These are phyloP conservation scores for Penicillium sp. DNA, from an alignment of 2,329 filamentous ascomycete species.

Conservation along the genomic window DNA sequence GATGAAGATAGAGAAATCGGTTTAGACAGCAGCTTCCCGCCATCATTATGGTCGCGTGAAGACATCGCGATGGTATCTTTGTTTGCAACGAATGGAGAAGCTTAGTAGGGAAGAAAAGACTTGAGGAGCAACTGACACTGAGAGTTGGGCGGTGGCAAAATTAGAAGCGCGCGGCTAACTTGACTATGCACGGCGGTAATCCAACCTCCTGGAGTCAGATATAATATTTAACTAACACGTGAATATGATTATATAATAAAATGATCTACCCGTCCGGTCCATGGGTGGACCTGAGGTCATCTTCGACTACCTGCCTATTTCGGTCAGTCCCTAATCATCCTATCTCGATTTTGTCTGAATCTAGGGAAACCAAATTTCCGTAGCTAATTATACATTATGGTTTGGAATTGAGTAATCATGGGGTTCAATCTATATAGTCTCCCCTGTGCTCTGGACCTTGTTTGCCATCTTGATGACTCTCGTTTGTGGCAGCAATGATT, in stretches of 20 bases:
- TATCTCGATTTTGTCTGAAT: background rate
- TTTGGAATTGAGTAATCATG: background rate
- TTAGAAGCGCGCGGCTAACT: constrained; percentile 12
- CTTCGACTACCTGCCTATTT: too few species aligned
- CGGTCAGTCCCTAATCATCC: too few species aligned
- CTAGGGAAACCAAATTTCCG: background rate
- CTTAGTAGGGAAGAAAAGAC: background rate
- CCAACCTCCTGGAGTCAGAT: too few species aligned
- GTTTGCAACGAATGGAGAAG: background rate
- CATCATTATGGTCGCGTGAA: constrained; percentile 11
- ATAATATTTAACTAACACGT: too few species aligned
- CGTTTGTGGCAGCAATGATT: too few species aligned
- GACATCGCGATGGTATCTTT: constrained; percentile 18
- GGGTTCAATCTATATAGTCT: background rate
- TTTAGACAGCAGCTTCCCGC: constrained; percentile 21
- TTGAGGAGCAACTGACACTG: constrained; percentile 10
- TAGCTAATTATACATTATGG: background rate
- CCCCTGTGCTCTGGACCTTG: background rate
- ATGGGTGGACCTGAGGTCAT: too few species aligned
- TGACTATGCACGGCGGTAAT: too few species aligned
- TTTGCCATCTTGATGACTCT: too few species aligned
- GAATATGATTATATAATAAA: too few species aligned
- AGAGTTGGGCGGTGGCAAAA: constrained; percentile 28
- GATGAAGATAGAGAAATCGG: constrained; percentile 46
- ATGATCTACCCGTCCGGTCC: too few species aligned